phyloP scores from a whole-genome alignment of 805 yeast species.

The Candida maris region DNA sequence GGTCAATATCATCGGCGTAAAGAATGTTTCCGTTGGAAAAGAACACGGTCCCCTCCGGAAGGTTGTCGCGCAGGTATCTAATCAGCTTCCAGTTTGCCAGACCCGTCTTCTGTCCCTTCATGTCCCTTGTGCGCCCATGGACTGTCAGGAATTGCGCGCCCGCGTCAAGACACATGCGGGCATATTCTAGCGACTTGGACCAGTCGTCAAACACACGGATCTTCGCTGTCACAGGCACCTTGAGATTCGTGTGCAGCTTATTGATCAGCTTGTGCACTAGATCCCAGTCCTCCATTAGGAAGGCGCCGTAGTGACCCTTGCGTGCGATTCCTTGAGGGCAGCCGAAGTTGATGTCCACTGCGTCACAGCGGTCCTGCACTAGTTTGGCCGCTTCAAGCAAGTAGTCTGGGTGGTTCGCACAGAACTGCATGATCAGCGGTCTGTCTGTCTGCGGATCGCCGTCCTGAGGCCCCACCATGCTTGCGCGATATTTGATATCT shows the following conservation, averaged over 20 bases:
- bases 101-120: constrained; percentile 97
- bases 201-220: constrained; percentile 84
- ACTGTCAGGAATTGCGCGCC: constrained; percentile 96
- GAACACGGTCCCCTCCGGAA: constrained; percentile 77
- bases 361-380: constrained; percentile 86
- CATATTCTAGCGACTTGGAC: constrained; percentile 80
- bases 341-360: constrained; percentile 92
- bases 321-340: constrained; percentile 98
- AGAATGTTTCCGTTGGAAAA: constrained; percentile 94
- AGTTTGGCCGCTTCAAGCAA: constrained; percentile 74
- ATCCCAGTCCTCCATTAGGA: constrained; percentile 96
- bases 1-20: constrained; percentile 76
- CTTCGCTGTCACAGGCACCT: constrained; percentile 91
- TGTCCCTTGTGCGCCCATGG: constrained; percentile 94
- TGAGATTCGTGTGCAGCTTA: constrained; percentile 68
- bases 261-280: constrained; percentile 67
- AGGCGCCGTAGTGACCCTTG: constrained; percentile 93
- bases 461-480: constrained; percentile 69
- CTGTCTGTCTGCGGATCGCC: constrained; percentile 70
- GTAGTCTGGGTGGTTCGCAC: constrained; percentile 92
- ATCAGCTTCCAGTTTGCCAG: constrained; percentile 89
- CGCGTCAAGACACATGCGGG: constrained; percentile 81
- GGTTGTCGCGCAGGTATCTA: constrained; percentile 68
- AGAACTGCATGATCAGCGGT: constrained; percentile 90
- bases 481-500: constrained; percentile 72